Percentiles rank a stretch among this genome's conserved stretches.
Conservation (phyloP, 768 basidiomycete genomes). For the Tricholoma saponaceum region DNA sequence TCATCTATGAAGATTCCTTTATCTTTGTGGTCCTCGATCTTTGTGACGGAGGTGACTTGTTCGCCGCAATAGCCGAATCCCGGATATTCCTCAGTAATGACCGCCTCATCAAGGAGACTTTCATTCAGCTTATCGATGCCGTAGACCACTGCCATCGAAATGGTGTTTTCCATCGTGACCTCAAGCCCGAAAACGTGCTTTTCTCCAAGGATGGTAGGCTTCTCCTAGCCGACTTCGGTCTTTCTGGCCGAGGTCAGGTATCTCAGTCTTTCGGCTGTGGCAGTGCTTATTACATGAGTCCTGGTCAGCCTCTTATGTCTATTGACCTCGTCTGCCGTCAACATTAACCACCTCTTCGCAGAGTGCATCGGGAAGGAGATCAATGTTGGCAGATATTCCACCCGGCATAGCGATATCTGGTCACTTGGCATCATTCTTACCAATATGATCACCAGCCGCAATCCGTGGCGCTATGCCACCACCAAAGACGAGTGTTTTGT, state of each 20-base stretch:
- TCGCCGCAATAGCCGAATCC: conserved; percentile 59
- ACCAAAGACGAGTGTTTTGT: conserved; percentile 64
- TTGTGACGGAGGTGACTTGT: conserved; percentile 62
- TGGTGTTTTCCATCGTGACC: conserved; percentile 79
- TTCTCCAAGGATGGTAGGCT: conserved; percentile 52
- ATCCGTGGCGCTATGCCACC: conserved; percentile 74
- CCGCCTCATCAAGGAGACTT: conserved; percentile 58
- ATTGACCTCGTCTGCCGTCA: conserved; percentile 5
- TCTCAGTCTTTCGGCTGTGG: conserved; percentile 55
- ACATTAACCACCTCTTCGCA: conserved; percentile 20
- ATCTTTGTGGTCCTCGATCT: conserved; percentile 67
- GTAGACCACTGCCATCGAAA: conserved; percentile 68
- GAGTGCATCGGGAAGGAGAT: conserved; percentile 52
- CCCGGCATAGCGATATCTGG: conserved; percentile 68
- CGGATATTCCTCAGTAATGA: conserved; percentile 54
- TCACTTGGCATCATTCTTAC: conserved; percentile 75
- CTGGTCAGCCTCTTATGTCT: conserved; percentile 39
- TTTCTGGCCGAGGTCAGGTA: conserved; percentile 45
- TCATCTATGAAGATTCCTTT: conserved; percentile 55
- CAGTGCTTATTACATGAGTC: conserved; percentile 64
- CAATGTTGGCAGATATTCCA: conserved; percentile 47
- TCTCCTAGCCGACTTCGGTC: conserved; percentile 75
- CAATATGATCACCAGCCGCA: conserved; percentile 76
- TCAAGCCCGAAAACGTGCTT: conserved; percentile 84
- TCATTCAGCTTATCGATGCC: conserved; percentile 78